Evolutionary conservation across 2,329 filamentous ascomycete species (phyloP).

Genomic region (Bipolaris gigantea): DNA sequence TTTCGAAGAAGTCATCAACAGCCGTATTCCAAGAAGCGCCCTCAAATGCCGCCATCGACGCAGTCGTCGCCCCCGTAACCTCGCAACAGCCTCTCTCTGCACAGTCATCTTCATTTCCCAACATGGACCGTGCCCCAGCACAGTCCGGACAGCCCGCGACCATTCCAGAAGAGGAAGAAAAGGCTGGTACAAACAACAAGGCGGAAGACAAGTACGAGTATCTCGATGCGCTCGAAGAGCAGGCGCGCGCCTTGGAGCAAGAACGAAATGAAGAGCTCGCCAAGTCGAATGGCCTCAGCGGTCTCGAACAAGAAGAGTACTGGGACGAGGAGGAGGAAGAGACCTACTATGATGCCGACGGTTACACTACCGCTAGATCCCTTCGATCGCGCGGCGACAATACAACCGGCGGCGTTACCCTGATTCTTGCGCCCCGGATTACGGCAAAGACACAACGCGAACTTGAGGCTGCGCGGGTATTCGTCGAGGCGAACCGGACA

Average conservation of each 20-base stretch:
- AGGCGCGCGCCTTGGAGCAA: conserved; percentile 41
- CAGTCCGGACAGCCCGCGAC: conserved; percentile 20
- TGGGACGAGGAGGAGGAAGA: conserved; percentile 75
- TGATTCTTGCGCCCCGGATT: conserved; percentile 71
- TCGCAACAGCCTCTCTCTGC: conserved; percentile 28
- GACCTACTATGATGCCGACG: conserved; percentile 71
- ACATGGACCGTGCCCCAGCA: conserved; percentile 26
- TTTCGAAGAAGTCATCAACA: conserved; percentile 55
- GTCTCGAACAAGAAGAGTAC: conserved; percentile 66
- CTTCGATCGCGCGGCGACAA: conserved; percentile 75
- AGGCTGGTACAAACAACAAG: conserved; percentile 23
- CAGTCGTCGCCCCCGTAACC: conserved; percentile 18
- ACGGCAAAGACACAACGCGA: conserved; percentile 72
- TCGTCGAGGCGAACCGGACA: conserved; percentile 68
- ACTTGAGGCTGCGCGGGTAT: conserved; percentile 66
- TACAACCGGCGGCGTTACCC: conserved; percentile 65
- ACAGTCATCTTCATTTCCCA: conserved; percentile 28
- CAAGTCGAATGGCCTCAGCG: conserved; percentile 23
- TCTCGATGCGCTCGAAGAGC: conserved; percentile 43
- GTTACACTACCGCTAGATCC: conserved; percentile 75
- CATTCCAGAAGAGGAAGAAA: conserved; percentile 19
- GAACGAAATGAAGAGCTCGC: conserved; percentile 43
- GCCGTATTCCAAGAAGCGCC: conserved; percentile 57
- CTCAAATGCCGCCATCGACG: conserved; percentile 22
- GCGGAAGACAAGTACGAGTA: conserved; percentile 39